Evolutionary conservation across 2,329 filamentous ascomycete species (phyloP), one percentile per base, ranked within the genome.

Genomic region (Ophiostoma novo-ulmi): DNA sequence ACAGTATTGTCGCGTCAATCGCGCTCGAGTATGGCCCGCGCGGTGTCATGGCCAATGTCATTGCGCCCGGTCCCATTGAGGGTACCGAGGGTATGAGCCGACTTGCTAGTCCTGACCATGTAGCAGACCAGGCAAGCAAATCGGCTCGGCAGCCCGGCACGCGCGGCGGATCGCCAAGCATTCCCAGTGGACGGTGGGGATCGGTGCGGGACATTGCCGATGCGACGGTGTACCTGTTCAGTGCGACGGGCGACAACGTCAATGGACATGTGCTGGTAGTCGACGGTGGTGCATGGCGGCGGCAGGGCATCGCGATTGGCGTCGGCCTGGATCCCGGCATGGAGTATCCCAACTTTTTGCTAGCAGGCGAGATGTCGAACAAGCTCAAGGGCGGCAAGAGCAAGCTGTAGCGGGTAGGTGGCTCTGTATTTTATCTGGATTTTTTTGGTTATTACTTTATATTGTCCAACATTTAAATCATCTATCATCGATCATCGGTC

Each of bases 1-100:
- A 99, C 80, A 89, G 93, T 1, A 86, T 99, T 77, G 90, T 91
- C 72, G 86, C 89, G 70, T 90, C 88, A 5, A 87, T 96, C 0
- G 89, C 93, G 1, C 87, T 99, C 70, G 95, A 99, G 80, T 95
- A 95, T 78, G 94, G 94, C 0, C 95, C 95, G 0, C 86, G 87
- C 63, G 95, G 95, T 17, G 82, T 98, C 41, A 94, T 91, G 0
- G 92, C 90, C 70, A 99, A 99, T 77, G 88, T 95, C 70, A 91
- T 99, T 75, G 88, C 93, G 0, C 95, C 94, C 0, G 95, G 95
- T 0, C 91, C 91, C 0, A 97, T 99, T 75, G 87, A 83, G 1
- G 90, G 87, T 36, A 98, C 95, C 0, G 95, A 98, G 80, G 91
- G 91, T 64, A 86, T 93, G 84, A 85, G 87, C 66, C 84, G 91